Evolutionary conservation across 2,329 filamentous ascomycete species (phyloP).

Genomic region (Aspergillus quadricinctus): DNA sequence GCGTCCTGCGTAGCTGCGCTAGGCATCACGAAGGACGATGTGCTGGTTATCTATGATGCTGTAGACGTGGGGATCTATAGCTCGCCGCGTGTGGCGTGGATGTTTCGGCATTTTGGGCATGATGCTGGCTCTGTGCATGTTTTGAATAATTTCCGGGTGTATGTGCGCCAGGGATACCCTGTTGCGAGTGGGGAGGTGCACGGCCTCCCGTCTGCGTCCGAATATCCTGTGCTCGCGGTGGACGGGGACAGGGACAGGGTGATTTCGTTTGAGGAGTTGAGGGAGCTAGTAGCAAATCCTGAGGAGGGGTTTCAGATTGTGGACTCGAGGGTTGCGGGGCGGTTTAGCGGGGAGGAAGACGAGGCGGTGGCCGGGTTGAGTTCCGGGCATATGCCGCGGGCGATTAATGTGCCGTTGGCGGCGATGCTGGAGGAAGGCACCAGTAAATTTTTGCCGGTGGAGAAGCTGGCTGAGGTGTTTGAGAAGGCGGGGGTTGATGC

Average conservation of each 20-base stretch:
- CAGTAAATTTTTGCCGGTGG: constrained; percentile 8
- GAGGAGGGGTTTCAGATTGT: constrained; percentile 14
- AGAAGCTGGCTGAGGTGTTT: constrained; percentile 3
- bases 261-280: constrained; percentile 15
- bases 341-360: constrained; percentile 15
- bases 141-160: constrained; percentile 27
- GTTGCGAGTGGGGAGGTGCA: constrained; percentile 7
- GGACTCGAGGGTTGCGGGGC: constrained; percentile 17
- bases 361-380: constrained; percentile 13
- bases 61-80: constrained; percentile 25
- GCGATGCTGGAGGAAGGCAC: constrained; percentile 14
- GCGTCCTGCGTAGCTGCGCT: constrained; percentile 15
- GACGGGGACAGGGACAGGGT: constrained; percentile 2
- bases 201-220: background rate
- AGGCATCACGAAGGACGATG: constrained; percentile 18
- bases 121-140: constrained; percentile 17
- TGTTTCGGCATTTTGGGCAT: constrained; percentile 26
- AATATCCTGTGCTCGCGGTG: constrained; percentile 10
- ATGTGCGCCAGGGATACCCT: constrained; percentile 17
- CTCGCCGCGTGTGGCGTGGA: constrained; percentile 27
- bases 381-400: constrained; percentile 23
- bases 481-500: constrained; percentile 13
- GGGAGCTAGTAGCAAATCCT: background rate
- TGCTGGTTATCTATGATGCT: constrained; percentile 28
- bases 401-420: constrained; percentile 24